Evolutionary conservation across 345 rosid species (phyloP), one percentile per base, ranked within the genome.

Genomic region (Draba incana): DNA sequence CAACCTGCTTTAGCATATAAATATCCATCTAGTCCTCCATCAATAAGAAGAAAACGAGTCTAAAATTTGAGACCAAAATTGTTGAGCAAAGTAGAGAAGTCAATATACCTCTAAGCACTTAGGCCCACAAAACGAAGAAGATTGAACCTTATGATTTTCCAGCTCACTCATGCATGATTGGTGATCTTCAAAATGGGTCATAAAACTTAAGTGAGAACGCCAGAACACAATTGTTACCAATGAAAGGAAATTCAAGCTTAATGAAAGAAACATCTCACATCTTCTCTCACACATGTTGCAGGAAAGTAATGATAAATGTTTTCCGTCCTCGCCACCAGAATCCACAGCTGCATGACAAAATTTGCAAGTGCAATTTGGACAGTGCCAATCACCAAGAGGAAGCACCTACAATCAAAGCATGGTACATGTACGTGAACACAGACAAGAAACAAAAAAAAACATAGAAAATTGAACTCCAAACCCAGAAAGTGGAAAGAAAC

Each of bases 321-420:
- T 73, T 39, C 44, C 15, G 44, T 72, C 80, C 48, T 46, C 79
- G 72, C 76, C 65, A 57, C 51, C 59, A 80, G 71, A 47, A 59
- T 76, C 54, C 42, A 66, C 75, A 52, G 80, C 81, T 33, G 78
- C 85, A 69, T 87, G 82, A 78, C 99, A 95, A 81, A 85, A 88
- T 81, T 88, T 95, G 83, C 99, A 95, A 13, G 84, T 82, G 79
- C 99, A 95, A 62, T 85, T 84, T 64, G 94, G 88, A 80, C 99
- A 95, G 81, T 86, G 88, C 98, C 98, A 95, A 64, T 82, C 88
- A 8, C 99, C 99, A 14, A 64, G 64, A 33, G 99, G 98, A 75
- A 92, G 92, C 79, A 66, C 78, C 98, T 95, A 89, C 77, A 77
- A 81, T 27, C 31, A 75, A 33, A 48, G 23, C 28, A 75, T 47